A percentile compares a stretch with the other conserved stretches of the same genome.
phyloP scores from a whole-genome alignment of 495 filamentous ascomycete genomes.

The Aspergillus wentii region DNA sequence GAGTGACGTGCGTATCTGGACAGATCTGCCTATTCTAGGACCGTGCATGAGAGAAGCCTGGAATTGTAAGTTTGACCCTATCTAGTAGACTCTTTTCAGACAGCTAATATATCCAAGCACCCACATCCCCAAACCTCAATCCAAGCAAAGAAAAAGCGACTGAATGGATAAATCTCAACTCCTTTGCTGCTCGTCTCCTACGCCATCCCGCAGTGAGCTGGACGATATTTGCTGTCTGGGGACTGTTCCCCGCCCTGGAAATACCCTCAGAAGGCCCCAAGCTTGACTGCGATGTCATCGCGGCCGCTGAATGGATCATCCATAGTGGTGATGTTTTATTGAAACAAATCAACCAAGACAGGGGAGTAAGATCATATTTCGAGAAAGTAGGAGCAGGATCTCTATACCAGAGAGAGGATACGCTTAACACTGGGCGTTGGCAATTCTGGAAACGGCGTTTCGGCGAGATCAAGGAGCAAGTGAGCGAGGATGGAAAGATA shows the following conservation, averaged over 20 bases:
- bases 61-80: background rate
- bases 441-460: background rate
- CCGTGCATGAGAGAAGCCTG: background rate
- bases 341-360: background rate
- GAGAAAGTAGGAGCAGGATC: background rate
- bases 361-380: background rate
- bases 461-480: background rate
- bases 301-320: background rate
- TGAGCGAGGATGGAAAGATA: background rate
- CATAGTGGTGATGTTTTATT: background rate
- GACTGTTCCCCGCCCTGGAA: background rate
- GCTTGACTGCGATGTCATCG: background rate
- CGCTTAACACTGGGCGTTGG: background rate
- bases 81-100: too few species aligned
- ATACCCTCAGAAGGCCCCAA: background rate
- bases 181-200: background rate
- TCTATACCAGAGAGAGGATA: background rate
- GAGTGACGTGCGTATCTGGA: too few species aligned
- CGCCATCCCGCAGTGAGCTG: background rate
- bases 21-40: background rate
- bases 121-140: too few species aligned
- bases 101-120: too few species aligned
- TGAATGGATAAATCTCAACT: background rate
- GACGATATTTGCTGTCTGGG: background rate
- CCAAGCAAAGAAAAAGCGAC: background rate